Conservation (phyloP, 1,139 yeast species). For the Scheffersomyces quercinus region DNA sequence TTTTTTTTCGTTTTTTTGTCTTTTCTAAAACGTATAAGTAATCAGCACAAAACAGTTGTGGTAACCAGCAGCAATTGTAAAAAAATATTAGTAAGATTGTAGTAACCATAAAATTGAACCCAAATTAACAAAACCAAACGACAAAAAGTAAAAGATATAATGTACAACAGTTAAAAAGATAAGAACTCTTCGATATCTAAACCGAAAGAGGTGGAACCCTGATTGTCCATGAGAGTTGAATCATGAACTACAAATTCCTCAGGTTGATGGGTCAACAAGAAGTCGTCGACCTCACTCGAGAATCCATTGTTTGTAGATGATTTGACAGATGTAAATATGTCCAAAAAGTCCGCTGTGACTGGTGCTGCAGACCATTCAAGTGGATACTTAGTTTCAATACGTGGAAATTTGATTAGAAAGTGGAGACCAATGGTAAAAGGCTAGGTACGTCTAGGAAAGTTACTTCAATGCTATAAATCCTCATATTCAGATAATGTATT, state of each 20-base stretch:
- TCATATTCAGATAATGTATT: background rate
- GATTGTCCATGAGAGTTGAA: conserved; percentile 7
- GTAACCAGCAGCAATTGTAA: conserved; percentile 3
- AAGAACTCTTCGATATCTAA: conserved; percentile 31
- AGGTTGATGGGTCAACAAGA: conserved; percentile 15
- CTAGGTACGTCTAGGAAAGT: conserved; percentile 15
- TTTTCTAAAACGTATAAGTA: conserved; percentile 2
- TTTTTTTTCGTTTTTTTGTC: conserved; percentile 9
- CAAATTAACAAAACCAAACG: conserved; percentile 4
- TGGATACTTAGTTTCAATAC: conserved; percentile 8
- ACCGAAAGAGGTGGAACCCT: conserved; percentile 8
- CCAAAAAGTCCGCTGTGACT: conserved; percentile 33
- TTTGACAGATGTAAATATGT: conserved; percentile 10
- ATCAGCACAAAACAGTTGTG: conserved; percentile 2
- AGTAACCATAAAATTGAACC: background rate
- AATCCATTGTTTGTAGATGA: conserved; percentile 1
- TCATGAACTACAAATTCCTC: conserved; percentile 13
- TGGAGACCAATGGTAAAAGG: background rate
- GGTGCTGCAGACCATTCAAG: conserved; percentile 46
- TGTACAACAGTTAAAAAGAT: conserved; percentile 17
- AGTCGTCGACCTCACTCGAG: conserved; percentile 12
- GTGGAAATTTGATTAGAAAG: conserved; percentile 8
- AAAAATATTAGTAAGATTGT: conserved; percentile 3
- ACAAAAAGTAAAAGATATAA: conserved; percentile 7
- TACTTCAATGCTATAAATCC: conserved; percentile 43